phyloP scores from a whole-genome alignment of 2,329 filamentous ascomycete species.

The Sporothrix curviconia region DNA sequence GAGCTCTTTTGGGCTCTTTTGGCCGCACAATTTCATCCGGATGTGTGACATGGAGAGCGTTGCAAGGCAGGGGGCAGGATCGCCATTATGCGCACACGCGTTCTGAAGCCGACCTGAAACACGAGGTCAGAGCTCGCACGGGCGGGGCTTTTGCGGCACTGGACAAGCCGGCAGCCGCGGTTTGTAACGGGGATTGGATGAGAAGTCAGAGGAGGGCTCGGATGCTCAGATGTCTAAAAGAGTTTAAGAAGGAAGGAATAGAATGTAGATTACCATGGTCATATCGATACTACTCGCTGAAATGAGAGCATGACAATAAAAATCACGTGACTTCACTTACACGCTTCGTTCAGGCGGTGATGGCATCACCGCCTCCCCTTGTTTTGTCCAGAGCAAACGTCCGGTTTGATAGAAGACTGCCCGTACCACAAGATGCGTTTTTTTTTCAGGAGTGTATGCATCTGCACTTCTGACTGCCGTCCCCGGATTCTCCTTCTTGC shows the following conservation, averaged over 20 bases:
- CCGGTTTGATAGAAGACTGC: too few relatives aligned
- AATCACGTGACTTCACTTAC: background rate
- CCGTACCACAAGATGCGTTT: too few relatives aligned
- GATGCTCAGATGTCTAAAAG: background rate
- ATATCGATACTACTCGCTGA: background rate
- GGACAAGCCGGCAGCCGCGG: background rate
- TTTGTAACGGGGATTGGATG: conserved; percentile 1
- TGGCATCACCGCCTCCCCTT: background rate
- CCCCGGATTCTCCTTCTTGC: background rate
- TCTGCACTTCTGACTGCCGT: background rate
- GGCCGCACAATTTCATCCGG: background rate
- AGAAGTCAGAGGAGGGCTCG: background rate
- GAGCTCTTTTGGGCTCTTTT: background rate
- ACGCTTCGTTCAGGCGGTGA: background rate
- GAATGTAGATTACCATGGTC: background rate
- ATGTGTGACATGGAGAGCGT: background rate
- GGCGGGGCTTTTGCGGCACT: background rate
- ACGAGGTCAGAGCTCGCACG: conserved; percentile 11
- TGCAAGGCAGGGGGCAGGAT: conserved; percentile 1
- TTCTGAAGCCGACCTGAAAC: conserved; percentile 28
- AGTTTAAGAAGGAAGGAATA: background rate
- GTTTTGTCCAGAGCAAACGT: too few relatives aligned
- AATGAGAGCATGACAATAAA: background rate
- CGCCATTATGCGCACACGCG: conserved; percentile 11
- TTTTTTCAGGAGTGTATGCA: background rate